Conservation (phyloP, 306 rosid species). For the Coriaria nepalensis region DNA sequence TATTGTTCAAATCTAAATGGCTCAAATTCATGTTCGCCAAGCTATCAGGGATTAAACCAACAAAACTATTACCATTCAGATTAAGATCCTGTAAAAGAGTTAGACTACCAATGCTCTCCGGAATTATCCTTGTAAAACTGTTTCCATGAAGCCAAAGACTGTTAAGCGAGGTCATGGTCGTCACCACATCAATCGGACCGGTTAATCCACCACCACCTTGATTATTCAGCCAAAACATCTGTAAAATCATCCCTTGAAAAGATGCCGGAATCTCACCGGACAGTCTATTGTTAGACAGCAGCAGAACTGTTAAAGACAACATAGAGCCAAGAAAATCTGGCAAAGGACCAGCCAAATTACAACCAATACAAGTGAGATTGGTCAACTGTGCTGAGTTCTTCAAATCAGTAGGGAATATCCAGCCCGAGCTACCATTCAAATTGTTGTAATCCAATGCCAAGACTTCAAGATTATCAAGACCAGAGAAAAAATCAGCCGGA, state of each 20-base stretch:
- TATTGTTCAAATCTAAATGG: slow-evolving; percentile 56
- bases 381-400: slow-evolving; percentile 36
- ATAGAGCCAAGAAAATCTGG: slow-evolving; percentile 60
- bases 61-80: slow-evolving; percentile 64
- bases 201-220: slow-evolving; percentile 39
- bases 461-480: slow-evolving; percentile 41
- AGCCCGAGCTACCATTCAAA: slow-evolving; percentile 49
- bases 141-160: slow-evolving; percentile 91
- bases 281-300: slow-evolving; percentile 44
- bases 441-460: slow-evolving; percentile 56
- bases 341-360: slow-evolving; percentile 64
- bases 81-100: slow-evolving; percentile 50
- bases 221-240: slow-evolving; percentile 59
- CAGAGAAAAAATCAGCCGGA: slow-evolving; percentile 64
- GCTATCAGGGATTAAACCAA: slow-evolving; percentile 58
- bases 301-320: slow-evolving; percentile 45
- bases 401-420: slow-evolving; percentile 47
- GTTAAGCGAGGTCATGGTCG: slow-evolving; percentile 47
- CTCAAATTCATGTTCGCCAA: slow-evolving; percentile 42
- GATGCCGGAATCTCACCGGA: slow-evolving; percentile 42
- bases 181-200: slow-evolving; percentile 50
- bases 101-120: slow-evolving; percentile 51
- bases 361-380: slow-evolving; percentile 43
- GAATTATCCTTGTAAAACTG: slow-evolving; percentile 55
- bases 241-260: slow-evolving; percentile 26